phyloP scores from a whole-genome alignment of 768 basidiomycete genomes.

The Mycena alexandri region DNA sequence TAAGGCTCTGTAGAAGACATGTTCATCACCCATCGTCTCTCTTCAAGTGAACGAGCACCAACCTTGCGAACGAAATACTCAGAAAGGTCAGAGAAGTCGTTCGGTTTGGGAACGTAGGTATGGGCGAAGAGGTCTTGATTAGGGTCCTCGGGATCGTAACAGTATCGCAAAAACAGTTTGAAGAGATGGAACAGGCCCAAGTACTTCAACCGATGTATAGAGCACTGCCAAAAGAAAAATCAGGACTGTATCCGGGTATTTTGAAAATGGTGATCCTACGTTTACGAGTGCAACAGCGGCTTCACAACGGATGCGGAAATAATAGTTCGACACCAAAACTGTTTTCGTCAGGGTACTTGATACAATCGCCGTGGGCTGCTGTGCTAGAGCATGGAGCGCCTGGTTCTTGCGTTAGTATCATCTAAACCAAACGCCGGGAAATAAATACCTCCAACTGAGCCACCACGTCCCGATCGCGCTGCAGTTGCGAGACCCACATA shows the following conservation, averaged over 20 bases:
- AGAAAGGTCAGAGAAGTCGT: slow-evolving; percentile 91
- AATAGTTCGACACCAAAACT: slow-evolving; percentile 94
- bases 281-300: slow-evolving; percentile 87
- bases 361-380: slow-evolving; percentile 85
- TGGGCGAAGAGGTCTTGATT: slow-evolving; percentile 88
- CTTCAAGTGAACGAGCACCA: slow-evolving; percentile 37
- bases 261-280: slow-evolving; percentile 55
- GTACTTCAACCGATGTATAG: slow-evolving; percentile 84
- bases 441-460: slow-evolving; percentile 87
- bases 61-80: slow-evolving; percentile 98
- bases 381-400: slow-evolving; percentile 92
- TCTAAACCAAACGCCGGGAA: neutral
- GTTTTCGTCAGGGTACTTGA: slow-evolving; percentile 95
- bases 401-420: slow-evolving; percentile 46
- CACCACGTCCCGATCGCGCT: slow-evolving; percentile 95
- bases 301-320: slow-evolving; percentile 95
- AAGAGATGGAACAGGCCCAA: slow-evolving; percentile 95
- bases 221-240: slow-evolving; percentile 70
- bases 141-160: slow-evolving; percentile 87
- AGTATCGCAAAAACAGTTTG: slow-evolving; percentile 93
- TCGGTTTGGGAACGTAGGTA: slow-evolving; percentile 94
- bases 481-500: slow-evolving; percentile 98
- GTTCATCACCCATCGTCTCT: neutral
- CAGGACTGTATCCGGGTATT: slow-evolving; percentile 9
- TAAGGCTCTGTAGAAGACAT: slow-evolving; percentile 65